Evolutionary conservation across 169 alveolate genomes (phyloP).

Genomic region (Plasmodium ovale): DNA sequence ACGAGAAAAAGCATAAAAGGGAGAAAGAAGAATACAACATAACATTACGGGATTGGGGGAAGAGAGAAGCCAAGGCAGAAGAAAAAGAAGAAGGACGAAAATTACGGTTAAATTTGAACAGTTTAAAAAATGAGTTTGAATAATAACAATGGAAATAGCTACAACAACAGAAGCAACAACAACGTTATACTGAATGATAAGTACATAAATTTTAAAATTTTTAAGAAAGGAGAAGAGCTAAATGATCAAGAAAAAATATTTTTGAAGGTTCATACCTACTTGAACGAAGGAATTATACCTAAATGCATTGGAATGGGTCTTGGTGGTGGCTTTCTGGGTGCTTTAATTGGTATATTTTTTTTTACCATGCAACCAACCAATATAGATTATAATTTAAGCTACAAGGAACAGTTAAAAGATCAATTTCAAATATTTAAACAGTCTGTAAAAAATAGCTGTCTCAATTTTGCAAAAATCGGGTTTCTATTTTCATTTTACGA

Average conservation of each 20-base stretch:
- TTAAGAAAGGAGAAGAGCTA: constrained; percentile 73
- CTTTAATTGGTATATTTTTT: constrained; percentile 48
- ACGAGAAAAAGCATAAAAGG: neutral
- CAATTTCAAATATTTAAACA: constrained; percentile 68
- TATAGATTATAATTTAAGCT: constrained; percentile 63
- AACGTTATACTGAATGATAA: constrained; percentile 30
- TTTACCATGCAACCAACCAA: constrained; percentile 69
- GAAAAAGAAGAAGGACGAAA: neutral
- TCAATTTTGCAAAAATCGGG: constrained; percentile 51
- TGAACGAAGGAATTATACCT: constrained; percentile 66
- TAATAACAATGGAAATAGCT: constrained; percentile 15
- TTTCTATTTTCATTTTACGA: constrained; percentile 41
- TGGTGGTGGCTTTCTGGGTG: constrained; percentile 73
- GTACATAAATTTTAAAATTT: constrained; percentile 61
- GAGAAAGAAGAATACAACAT: neutral
- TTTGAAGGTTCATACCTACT: constrained; percentile 57
- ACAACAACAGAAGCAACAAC: constrained; percentile 24
- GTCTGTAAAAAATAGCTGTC: constrained; percentile 56
- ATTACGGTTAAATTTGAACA: too few relatives aligned
- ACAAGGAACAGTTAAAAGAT: constrained; percentile 56
- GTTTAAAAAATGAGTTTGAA: constrained; percentile 38
- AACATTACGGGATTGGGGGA: neutral
- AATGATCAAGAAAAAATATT: constrained; percentile 49
- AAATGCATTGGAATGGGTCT: constrained; percentile 72
- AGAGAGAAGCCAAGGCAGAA: too few relatives aligned